phyloP scores from a whole-genome alignment of 129 eudicot species.

The Centaurea solstitialis region DNA sequence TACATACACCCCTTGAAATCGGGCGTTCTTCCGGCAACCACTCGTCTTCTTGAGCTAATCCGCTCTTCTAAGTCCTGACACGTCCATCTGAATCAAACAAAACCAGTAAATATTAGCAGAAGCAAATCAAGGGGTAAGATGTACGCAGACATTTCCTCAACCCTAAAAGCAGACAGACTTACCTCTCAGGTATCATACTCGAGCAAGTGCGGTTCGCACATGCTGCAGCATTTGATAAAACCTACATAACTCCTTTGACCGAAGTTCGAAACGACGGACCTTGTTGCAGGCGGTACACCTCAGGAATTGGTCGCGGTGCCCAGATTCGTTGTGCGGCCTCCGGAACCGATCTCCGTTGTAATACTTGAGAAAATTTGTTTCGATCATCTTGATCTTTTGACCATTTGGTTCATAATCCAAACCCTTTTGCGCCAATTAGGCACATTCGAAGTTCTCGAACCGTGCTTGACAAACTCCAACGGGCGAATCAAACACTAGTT shows the following conservation, averaged over 20 bases:
- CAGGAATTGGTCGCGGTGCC: constrained; percentile 29
- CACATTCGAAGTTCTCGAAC: not conserved
- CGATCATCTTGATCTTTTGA: not conserved
- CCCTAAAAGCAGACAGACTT: constrained; percentile 1
- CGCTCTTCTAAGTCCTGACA: constrained; percentile 20
- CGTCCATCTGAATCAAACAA: constrained; percentile 9
- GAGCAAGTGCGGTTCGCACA: constrained; percentile 4
- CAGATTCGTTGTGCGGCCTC: constrained; percentile 9
- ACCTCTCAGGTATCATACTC: constrained; percentile 24
- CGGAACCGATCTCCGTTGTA: constrained; percentile 16
- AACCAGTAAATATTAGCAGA: not conserved
- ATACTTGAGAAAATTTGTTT: constrained; percentile 18
- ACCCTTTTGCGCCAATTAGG: constrained; percentile 32
- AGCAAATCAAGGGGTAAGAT: not conserved
- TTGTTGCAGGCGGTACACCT: constrained; percentile 25
- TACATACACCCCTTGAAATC: not conserved
- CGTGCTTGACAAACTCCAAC: constrained; percentile 33
- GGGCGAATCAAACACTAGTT: constrained; percentile 7
- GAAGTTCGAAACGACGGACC: constrained; percentile 20
- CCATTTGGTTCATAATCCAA: constrained; percentile 21
- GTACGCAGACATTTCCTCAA: not conserved
- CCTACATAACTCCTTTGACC: constrained; percentile 14
- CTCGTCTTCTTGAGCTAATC: not conserved
- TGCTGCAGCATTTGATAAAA: constrained; percentile 18
- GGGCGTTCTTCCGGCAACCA: constrained; percentile 13